phyloP scores from a whole-genome alignment of 371 early-diverging fungal species.

The Fennellomyces sp. region DNA sequence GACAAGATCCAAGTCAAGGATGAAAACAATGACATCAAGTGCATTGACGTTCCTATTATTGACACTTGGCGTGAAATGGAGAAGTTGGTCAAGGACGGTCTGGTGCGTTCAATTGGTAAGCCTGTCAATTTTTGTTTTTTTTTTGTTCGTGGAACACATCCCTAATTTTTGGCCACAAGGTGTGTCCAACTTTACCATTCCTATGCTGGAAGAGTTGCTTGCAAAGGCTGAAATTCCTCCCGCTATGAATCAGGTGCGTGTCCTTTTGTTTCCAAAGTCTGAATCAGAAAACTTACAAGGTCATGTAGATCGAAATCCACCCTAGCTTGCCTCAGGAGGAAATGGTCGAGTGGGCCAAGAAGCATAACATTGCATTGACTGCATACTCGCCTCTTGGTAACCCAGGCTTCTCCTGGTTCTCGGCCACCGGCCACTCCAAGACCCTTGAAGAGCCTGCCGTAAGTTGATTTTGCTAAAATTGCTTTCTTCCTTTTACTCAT shows the following conservation, averaged over 20 bases:
- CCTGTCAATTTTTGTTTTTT: neutral
- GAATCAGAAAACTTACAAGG: no score
- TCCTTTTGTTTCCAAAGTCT: no score
- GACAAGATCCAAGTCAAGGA: slow-evolving; percentile 16
- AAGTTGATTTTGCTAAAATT: no score
- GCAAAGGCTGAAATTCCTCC: slow-evolving; percentile 74
- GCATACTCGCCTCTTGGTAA: slow-evolving; percentile 54
- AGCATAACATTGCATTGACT: slow-evolving; percentile 42
- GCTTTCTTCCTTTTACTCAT: no score
- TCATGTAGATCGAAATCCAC: slow-evolving; percentile 62
- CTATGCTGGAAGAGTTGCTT: slow-evolving; percentile 72
- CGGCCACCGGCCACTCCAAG: slow-evolving; percentile 50
- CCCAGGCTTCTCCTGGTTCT: slow-evolving; percentile 29
- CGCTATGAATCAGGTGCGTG: slow-evolving; percentile 73
- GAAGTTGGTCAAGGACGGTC: slow-evolving; percentile 57
- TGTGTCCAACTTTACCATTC: slow-evolving; percentile 69
- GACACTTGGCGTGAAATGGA: slow-evolving; percentile 86
- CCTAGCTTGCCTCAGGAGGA: slow-evolving; percentile 53
- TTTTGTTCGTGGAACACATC: neutral
- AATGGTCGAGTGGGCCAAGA: slow-evolving; percentile 37
- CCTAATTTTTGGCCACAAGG: slow-evolving; percentile 31
- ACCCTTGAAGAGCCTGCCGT: slow-evolving; percentile 74
- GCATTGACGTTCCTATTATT: slow-evolving; percentile 50
- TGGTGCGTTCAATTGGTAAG: slow-evolving; percentile 49
- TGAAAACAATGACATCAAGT: slow-evolving; percentile 27